Evolutionary conservation across 2,329 filamentous ascomycete genomes (phyloP), one percentile per base, ranked within the genome.

Genomic region (Microsporum ferrugineum): DNA sequence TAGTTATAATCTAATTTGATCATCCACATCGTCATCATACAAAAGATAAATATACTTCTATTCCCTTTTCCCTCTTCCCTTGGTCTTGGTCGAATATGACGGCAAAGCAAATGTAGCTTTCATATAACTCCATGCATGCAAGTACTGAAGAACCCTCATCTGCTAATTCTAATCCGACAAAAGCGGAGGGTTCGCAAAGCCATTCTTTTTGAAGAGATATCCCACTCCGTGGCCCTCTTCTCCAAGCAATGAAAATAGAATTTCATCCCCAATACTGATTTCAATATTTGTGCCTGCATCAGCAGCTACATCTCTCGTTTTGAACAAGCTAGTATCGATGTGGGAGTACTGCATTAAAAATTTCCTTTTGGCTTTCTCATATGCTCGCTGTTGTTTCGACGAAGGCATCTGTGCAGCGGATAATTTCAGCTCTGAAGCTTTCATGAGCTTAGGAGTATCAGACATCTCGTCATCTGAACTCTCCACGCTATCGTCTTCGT

Each of bases 261-360:
- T 60, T 41, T 67, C 62, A 47, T 69, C 67, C 31, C 61, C 62
- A 49, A 69, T 63, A 43, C 59, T 61, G 14, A 39, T 58, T 27
- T 62, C 60, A 38, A 68, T 56, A 23, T 62, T 36, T 27, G 29
- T 56, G n/a, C 47, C 27, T 3, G 71, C 6, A n/a, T 33, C 17
- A n/a, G 12, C 49, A 34, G 17, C 49, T n/a, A 33, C 14, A 10
- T 65, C 62, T 14, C 67, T 64, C 1, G 56, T 17, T 1, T 60
- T 61, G 8, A 76, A 64, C 34, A 71, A 61, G 7, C 68, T 62
- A 3, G 76, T 74, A 58, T 78, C 72, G 31, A 78, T 72, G 60
- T 78, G 76, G 10, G 68, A 63, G 63, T 77, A 78, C 31, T 75
- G 72, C 47, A 77, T 72, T 27, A 78, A 69, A 43, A 73, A 77